Evolutionary conservation across 352 stramenopile genomes (phyloP).

Genomic region (Phytophthora podocarpi): DNA sequence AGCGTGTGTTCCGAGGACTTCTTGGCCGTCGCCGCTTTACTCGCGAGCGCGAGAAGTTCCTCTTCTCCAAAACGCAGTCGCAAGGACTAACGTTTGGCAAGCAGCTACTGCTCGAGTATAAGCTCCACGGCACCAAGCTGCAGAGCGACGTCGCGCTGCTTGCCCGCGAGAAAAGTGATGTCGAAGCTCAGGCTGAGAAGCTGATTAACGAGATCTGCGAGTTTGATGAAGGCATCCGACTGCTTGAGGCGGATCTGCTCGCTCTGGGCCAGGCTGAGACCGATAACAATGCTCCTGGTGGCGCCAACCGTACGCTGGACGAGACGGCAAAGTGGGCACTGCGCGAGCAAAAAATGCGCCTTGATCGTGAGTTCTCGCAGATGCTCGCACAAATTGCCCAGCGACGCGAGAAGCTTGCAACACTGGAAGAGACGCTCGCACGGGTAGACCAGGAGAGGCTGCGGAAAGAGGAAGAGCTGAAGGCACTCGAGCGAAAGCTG

Average conservation of each 20-base stretch:
- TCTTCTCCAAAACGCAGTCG: slow-evolving; percentile 94
- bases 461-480: slow-evolving; percentile 94
- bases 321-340: slow-evolving; percentile 88
- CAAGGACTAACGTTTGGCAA: slow-evolving; percentile 95
- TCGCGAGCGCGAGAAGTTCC: slow-evolving; percentile 93
- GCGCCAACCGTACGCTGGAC: slow-evolving; percentile 61
- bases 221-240: slow-evolving; percentile 92
- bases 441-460: slow-evolving; percentile 87
- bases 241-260: slow-evolving; percentile 94
- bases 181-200: slow-evolving; percentile 89
- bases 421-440: slow-evolving; percentile 88
- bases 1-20: slow-evolving; percentile 91
- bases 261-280: slow-evolving; percentile 91
- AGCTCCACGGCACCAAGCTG: slow-evolving; percentile 93
- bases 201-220: slow-evolving; percentile 93
- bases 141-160: slow-evolving; percentile 94
- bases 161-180: slow-evolving; percentile 86
- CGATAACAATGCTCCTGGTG: slow-evolving; percentile 62
- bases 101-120: slow-evolving; percentile 96
- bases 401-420: slow-evolving; percentile 87
- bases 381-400: slow-evolving; percentile 95
- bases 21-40: slow-evolving; percentile 77
- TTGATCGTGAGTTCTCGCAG: slow-evolving; percentile 94
- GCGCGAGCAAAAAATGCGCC: slow-evolving; percentile 93
- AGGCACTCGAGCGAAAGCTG: slow-evolving; percentile 93